Evolutionary conservation across 257 asterid species (phyloP), one percentile per base, ranked within the genome.

Genomic region (Anisodus acutangulus): DNA sequence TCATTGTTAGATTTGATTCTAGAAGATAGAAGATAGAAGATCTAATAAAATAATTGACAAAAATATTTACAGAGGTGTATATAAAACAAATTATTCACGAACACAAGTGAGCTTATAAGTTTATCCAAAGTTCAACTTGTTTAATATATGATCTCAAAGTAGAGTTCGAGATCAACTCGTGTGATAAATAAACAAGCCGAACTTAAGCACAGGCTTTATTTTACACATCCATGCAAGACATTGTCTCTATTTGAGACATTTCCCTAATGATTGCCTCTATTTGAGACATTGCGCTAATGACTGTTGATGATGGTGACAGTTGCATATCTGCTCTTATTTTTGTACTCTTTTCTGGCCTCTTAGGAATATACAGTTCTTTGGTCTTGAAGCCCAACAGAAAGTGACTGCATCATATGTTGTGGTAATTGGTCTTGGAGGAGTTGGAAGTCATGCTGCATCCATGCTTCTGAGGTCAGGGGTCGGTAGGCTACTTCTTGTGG

Each of bases 371-470:
- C 99, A 96, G 88, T 96, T 96, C 89, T 96, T 96, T 90, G 97
- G 98, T 79, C 88, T 92, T 83, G 97, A 93, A 81, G 86, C 93
- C 84, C 97, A 94, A 88, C 90, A 86, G 89, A 96, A 90, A 85
- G 97, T 94, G 81, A 93, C 92, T 81, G 90, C 91, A 76, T 94
- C 98, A 59, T 96, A 89, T 88, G 98, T 94, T 70, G 97, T 96
- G 87, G 94, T 96, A 82, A 93, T 96, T 92, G 97, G 99, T 84
- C 99, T 96, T 87, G 98, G 99, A 63, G 99, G 99, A 82, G 98
- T 96, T 81, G 98, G 98, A 82, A 96, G 98, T 85, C 99, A 96
- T 92, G 99, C 98, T 86, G 99, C 99, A 54, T 89, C 94, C 83
- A 96, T 94, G 98, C 98, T 94, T 89, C 91, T 94, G 93, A 92